Evolutionary conservation across 176 grass and related monocot species (phyloP).

Genomic region (Aechmea fasciata): DNA sequence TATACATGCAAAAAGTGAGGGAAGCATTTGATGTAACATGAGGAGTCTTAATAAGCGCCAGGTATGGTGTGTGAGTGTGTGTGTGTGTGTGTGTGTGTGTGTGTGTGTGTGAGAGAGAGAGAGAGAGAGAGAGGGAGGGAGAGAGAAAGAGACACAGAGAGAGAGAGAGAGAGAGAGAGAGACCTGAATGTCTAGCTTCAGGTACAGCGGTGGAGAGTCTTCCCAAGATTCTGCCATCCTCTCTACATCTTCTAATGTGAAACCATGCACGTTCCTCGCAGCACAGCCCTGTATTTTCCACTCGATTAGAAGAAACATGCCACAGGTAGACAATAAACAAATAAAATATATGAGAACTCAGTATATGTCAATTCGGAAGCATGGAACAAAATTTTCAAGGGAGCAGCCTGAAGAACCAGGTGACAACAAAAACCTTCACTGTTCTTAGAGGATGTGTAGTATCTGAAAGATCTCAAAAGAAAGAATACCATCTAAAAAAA

Average conservation of each 20-base stretch:
- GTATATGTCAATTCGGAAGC: not conserved
- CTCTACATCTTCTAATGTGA: slow-evolving; percentile 68
- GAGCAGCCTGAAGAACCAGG: no score
- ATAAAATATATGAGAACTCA: not conserved
- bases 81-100: not conserved
- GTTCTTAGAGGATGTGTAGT: not conserved
- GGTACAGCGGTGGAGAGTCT: slow-evolving; percentile 74
- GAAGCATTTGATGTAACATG: slow-evolving; percentile 13
- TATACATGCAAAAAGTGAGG: not conserved
- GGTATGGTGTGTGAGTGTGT: no score
- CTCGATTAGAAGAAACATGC: slow-evolving; percentile 21
- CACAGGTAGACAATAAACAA: not conserved
- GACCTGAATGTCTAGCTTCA: slow-evolving; percentile 79
- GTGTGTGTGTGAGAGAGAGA: not conserved
- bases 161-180: slow-evolving; percentile 12
- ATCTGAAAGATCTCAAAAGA: no score
- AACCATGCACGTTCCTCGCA: slow-evolving; percentile 87
- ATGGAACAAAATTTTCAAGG: not conserved
- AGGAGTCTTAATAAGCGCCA: no score
- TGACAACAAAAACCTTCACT: not conserved
- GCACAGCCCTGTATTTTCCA: slow-evolving; percentile 61
- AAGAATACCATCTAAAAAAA: no score
- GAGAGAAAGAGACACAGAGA: not conserved
- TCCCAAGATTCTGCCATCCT: slow-evolving; percentile 87
- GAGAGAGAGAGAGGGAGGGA: slow-evolving; percentile 9